Evolutionary conservation across 2,329 filamentous ascomycete species (phyloP).

Genomic region (Calonectria pauciramosa): DNA sequence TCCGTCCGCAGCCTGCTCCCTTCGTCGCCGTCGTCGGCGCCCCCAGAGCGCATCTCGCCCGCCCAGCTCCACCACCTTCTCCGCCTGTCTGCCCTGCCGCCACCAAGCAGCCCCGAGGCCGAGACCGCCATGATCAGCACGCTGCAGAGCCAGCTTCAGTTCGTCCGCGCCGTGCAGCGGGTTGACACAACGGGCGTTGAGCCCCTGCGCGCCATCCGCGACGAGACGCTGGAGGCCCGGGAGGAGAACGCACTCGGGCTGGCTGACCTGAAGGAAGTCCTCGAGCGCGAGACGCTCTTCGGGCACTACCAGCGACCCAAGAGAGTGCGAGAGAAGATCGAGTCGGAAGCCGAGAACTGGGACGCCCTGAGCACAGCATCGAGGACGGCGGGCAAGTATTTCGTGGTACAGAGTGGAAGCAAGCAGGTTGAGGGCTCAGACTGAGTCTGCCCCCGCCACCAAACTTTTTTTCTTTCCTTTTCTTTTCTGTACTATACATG

Average conservation of each 20-base stretch:
- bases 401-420: slow-evolving; percentile 78
- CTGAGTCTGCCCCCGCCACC: not conserved
- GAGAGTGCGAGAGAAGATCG: slow-evolving; percentile 52
- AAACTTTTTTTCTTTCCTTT: not conserved
- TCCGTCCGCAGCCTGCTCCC: slow-evolving; percentile 84
- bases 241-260: slow-evolving; percentile 72
- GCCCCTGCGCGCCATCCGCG: slow-evolving; percentile 83
- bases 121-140: slow-evolving; percentile 80
- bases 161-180: slow-evolving; percentile 87
- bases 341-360: slow-evolving; percentile 73
- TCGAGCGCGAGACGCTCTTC: slow-evolving; percentile 72
- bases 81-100: slow-evolving; percentile 88
- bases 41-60: slow-evolving; percentile 67
- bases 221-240: slow-evolving; percentile 79
- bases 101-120: slow-evolving; percentile 72
- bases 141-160: slow-evolving; percentile 86
- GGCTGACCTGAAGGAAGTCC: slow-evolving; percentile 66
- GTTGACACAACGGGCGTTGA: slow-evolving; percentile 81
- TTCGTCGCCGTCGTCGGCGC: slow-evolving; percentile 42
- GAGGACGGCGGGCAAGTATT: slow-evolving; percentile 78
- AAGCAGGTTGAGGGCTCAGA: slow-evolving; percentile 44
- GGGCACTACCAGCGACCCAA: slow-evolving; percentile 67
- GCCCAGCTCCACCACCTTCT: slow-evolving; percentile 86
- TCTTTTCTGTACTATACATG: not conserved
- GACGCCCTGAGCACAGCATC: slow-evolving; percentile 77